Base-by-base conservation (phyloP, 345 rosid species). In the Pistacia atlantica region DNA sequence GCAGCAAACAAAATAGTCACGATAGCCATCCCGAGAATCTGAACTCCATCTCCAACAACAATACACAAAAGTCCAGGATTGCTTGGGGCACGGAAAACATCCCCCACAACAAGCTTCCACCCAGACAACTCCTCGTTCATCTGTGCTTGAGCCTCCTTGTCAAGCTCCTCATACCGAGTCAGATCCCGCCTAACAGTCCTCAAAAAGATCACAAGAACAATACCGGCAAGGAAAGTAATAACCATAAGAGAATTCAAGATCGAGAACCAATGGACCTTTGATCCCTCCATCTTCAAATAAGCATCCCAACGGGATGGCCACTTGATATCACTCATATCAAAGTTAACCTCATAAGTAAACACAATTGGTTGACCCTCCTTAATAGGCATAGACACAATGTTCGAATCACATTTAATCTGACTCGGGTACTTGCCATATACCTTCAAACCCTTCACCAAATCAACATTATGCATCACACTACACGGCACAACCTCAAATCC, bases 271-370 rank as follows among this genome's bases (percentile, higher is more conserved):
- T 93, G 98, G 65, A 93, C 98, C 88, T 88, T 90, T 0, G 98
- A 89, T 28, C 97, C 98, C 72, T 90, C 94, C 94, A 88, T 90
- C 84, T 88, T 90, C 82, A 90, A 64, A 79, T 88, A 90, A 3
- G 92, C 92, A 87, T 93, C 98, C 98, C 98, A 91, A 42, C 98
- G 88, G 0, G 98, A 93, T 13, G 98, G 98, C 98, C 98, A 93
- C 82, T 90, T 93, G 80, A 89, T 90, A 66, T 93, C 92, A 71
- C 91, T 90, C 87, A 81, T 84, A 82, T 86, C 92, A 67, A 91
- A 93, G 60, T 83, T 56, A 35, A 93, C 93, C 84, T 93, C 98
- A 58, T 91, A 93, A 0, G 94, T 90, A 69, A 89, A 93, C 11
- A 89, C 88, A 65, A 93, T 81, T 0, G 97, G 90, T 62, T 89